phyloP scores from a whole-genome alignment of 2,329 filamentous ascomycete genomes.

The Bipolaris victoriae region DNA sequence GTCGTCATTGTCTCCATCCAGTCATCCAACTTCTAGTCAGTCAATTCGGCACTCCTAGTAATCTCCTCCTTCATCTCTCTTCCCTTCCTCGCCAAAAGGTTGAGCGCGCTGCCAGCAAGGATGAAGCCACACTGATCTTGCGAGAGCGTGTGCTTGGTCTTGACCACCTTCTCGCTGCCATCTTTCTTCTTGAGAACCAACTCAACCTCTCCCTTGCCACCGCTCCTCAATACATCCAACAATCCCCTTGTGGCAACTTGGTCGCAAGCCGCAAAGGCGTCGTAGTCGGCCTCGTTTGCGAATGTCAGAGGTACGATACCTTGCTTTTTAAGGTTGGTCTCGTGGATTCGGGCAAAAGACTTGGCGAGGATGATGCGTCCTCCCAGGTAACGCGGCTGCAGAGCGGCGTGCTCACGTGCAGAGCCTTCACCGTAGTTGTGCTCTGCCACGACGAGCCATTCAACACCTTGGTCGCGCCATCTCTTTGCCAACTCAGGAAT shows the following conservation, averaged over 20 bases:
- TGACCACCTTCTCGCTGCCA: slow-evolving; percentile 71
- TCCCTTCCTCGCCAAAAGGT: slow-evolving; percentile 75
- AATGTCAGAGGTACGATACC: slow-evolving; percentile 95
- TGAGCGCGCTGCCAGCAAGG: slow-evolving; percentile 90
- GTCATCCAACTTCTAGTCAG: slow-evolving; percentile 32
- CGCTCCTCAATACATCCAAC: slow-evolving; percentile 77
- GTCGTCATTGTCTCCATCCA: background rate
- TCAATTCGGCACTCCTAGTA: slow-evolving; percentile 47
- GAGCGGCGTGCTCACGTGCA: slow-evolving; percentile 85
- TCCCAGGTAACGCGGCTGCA: slow-evolving; percentile 90
- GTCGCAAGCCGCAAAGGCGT: slow-evolving; percentile 81
- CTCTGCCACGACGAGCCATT: slow-evolving; percentile 95
- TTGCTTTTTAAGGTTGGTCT: slow-evolving; percentile 97
- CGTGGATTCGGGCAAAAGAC: slow-evolving; percentile 89
- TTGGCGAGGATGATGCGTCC: slow-evolving; percentile 84
- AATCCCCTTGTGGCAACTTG: slow-evolving; percentile 82
- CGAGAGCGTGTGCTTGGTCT: slow-evolving; percentile 86
- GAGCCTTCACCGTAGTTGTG: slow-evolving; percentile 96
- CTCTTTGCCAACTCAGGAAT: slow-evolving; percentile 86
- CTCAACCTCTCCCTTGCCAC: slow-evolving; percentile 77
- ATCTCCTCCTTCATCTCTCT: slow-evolving; percentile 46
- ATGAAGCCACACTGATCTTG: slow-evolving; percentile 92
- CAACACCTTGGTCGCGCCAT: slow-evolving; percentile 76
- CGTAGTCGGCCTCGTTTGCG: slow-evolving; percentile 85
- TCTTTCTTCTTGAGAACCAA: slow-evolving; percentile 60